Evolutionary conservation across 2,329 filamentous ascomycete genomes (phyloP), one percentile per base, ranked within the genome.

Genomic region (Colletotrichum sublineola): DNA sequence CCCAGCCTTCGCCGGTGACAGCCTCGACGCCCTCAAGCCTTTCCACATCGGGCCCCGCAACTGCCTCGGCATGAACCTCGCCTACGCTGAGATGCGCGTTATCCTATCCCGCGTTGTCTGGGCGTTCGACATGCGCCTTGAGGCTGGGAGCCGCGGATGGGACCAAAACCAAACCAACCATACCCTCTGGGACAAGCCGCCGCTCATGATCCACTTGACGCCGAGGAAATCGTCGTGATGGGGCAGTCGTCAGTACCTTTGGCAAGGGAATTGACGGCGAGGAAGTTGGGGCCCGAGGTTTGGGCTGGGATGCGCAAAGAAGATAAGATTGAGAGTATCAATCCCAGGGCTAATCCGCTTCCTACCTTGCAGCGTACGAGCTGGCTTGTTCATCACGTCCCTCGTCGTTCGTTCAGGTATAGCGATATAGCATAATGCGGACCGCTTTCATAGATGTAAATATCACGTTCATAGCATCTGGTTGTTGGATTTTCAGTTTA

Each of bases 31-130:
- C 57, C 8, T 73, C 9, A 52, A 67, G 44, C 71, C 71, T 5
- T 73, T 73, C 57, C 71, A 71, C 50, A 15, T 48, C 20, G 71
- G 71, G 20, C 70, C 66, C 38, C 56, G 70, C 1, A 72, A 65
- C 60, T 72, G 70, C 18, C 46, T 72, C 20, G 70, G 70, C 66
- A 65, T 57, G 66, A 72, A 72, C 67, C 71, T 73, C 50, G 71
- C 71, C 29, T 71, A 73, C 50, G 68, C 67, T 12, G 71, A 73
- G 63, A 71, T 71, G 67, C 60, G 63, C 20, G 52, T 73, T 42
- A 71, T 73, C 8, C 62, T 73, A 7, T 31, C 61, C 42, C 46
- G 50, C 29, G 50, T 73, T 12, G 18, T 73, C 42, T 73, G 62
- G 61, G 66, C 71, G 56, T 73, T 73, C 20, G 71, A 73, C 33